Base-by-base conservation (phyloP, 768 basidiomycete species). In the Suillus fuscotomentosus region DNA sequence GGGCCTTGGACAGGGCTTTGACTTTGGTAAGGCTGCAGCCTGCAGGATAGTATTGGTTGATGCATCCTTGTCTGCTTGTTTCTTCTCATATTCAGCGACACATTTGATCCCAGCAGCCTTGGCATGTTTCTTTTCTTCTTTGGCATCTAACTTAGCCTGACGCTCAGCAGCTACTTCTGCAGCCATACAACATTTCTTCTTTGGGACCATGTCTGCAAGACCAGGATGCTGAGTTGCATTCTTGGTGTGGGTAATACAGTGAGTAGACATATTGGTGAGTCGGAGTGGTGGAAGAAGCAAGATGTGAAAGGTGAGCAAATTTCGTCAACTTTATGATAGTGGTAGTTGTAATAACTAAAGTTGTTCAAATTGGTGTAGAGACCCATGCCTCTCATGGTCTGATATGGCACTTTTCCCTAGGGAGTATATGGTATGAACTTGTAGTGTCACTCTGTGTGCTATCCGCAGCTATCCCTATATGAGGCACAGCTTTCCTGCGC, bases 141-240 rank as follows among this genome's bases (percentile, higher is more conserved):
- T 48, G 5, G 60, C 61, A 17, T 61, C 61, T 39, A 51, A 61
- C 42, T 65, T 54, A n/a, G 10, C 27, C 41, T 65, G 50, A 57
- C 65, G 43, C 13, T 67, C 61, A 34, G 36, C 64, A 42, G 64
- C 63, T 41, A 65, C 62, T 51, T 67, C 45, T 20, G 55, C 64
- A 51, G 64, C 63, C 34, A 61, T 65, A 27, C 42, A 13, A 55
- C 20, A 31, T 17, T 67, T 67, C 51, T 47, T 42, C 17, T 45
- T 38, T 8, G 41, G 13, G 27, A 42, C 31, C 48, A 38, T 17
- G 7, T 61, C 15, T 20, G 41, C 27, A 48, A 65, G 24, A 20
- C 61, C 66, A n/a, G 66, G 66, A 17, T 38, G 59, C 31, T 61
- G 55, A 31, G 54, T 51, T 8, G 41, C 56, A 55, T 67, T 67